Conservation (phyloP, 176 grass and related monocot genomes). For the Melocanna baccifera region DNA sequence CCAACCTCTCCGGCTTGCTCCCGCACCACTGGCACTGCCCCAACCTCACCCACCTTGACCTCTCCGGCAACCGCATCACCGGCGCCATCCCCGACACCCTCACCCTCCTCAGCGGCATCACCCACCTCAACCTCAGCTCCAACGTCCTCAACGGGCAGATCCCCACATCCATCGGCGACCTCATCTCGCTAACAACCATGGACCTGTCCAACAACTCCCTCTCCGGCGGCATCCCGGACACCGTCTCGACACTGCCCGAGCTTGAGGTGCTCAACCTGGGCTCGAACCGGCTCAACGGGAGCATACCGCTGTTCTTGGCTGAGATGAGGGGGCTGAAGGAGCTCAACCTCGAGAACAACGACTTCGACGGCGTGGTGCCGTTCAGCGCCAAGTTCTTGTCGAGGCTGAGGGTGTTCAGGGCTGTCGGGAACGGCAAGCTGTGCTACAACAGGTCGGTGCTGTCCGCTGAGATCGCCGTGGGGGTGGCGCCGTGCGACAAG, state of each 20-base stretch:
- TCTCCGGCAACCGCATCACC: conserved; percentile 78
- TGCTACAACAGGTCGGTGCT: conserved; percentile 83
- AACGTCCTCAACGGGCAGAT: conserved; percentile 66
- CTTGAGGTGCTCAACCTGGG: conserved; percentile 77
- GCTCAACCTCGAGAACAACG: conserved; percentile 81
- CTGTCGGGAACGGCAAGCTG: conserved; percentile 73
- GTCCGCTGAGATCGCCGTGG: conserved; percentile 62
- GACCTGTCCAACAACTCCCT: conserved; percentile 76
- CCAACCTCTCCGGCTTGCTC: conserved; percentile 75
- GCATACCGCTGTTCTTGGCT: conserved; percentile 60
- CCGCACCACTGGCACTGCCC: conserved; percentile 87
- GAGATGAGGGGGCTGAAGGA: conserved; percentile 57
- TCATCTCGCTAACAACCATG: conserved; percentile 54
- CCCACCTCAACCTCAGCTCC: conserved; percentile 75
- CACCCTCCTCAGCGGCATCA: conserved; percentile 59
- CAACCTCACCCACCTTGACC: conserved; percentile 74
- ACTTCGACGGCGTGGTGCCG: conserved; percentile 82
- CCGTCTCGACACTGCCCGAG: conserved; percentile 65
- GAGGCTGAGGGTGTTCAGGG: conserved; percentile 58
- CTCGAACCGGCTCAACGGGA: conserved; percentile 87
- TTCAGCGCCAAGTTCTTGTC: conserved; percentile 72
- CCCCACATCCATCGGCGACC: conserved; percentile 69
- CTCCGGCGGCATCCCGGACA: conserved; percentile 63
- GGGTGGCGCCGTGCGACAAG: conserved; percentile 81
- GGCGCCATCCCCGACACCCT: conserved; percentile 63